Evolutionary conservation across 1,139 yeast genomes (phyloP), one percentile per base, ranked within the genome.

Genomic region (Blastobotrys ciferrii): DNA sequence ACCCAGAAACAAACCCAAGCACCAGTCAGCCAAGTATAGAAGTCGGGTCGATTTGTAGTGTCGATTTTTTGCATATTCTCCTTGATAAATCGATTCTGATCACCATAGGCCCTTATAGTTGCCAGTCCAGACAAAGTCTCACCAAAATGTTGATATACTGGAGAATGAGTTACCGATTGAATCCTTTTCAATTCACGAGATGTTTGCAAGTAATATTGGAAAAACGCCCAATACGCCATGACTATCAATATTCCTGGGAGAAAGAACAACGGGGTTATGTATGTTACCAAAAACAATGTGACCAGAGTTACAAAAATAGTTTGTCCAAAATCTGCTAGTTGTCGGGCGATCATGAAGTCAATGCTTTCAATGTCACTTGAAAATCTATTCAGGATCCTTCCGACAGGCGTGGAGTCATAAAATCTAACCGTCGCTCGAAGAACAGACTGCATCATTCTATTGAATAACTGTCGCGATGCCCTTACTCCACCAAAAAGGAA

Each of bases 51-150:
- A 66, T 87, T 89, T 67, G 89, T 91, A 45, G 77, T 75, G 66
- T 92, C 98, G 54, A 92, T 83, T 51, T 84, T 84, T 52, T 72
- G 71, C 71, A 91, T 71, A 66, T 91, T 92, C 62, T 87, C 91
- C 59, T 78, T 77, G 75, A 88, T 77, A 65, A 92, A 92, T 60
- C 95, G 77, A 48, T 85, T 77, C 65, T 89, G 96, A 60, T 88
- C 92, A 57, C 97, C 97, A 66, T 87, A 92, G 5, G 98, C 98
- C 68, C 98, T 82, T 57, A 92, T 91, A 1, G 97, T 91, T n/a
- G 96, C 82, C 30, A 89, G 88, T 63, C 98, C 98, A 33, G 80
- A 82, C 60, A 92, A 75, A 5, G 97, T 87, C 69, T 92, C 98
- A 14, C 95, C 83, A 65, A 92, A 91, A 65, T 91, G 97, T 70